Conservation (phyloP, 1,139 yeast species). For the Diutina siamensis region DNA sequence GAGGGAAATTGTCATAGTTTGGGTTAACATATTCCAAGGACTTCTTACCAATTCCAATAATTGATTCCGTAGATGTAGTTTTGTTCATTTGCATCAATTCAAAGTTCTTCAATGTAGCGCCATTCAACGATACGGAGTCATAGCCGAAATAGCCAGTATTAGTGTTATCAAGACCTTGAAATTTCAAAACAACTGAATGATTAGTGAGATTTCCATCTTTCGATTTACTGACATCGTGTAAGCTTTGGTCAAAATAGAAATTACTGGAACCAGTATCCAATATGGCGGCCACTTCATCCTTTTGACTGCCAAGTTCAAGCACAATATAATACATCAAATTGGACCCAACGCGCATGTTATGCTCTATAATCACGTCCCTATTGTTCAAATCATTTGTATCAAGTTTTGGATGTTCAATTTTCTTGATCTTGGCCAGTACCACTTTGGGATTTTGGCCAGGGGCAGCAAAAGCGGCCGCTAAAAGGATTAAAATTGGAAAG, state of each 20-base stretch:
- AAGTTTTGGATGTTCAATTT: too few species aligned
- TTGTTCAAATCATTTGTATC: too few species aligned
- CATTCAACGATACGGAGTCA: background rate
- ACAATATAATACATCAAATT: background rate
- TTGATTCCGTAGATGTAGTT: background rate
- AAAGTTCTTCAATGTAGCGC: background rate
- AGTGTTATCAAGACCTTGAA: background rate
- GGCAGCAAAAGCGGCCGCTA: too few species aligned
- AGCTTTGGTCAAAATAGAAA: background rate
- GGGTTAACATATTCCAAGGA: background rate
- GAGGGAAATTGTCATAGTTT: conserved; percentile 1
- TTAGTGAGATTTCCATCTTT: background rate
- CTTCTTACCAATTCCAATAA: background rate
- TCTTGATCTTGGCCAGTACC: too few species aligned
- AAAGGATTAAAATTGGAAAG: too few species aligned
- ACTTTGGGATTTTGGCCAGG: too few species aligned
- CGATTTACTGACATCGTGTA: background rate
- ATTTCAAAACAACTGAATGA: background rate
- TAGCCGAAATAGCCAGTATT: background rate
- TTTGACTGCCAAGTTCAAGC: background rate
- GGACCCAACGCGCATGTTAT: too few species aligned
- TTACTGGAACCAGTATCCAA: conserved; percentile 1
- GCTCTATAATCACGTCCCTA: too few species aligned
- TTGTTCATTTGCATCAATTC: background rate
- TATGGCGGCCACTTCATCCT: background rate